Conservation (phyloP, 2,329 filamentous ascomycete species). For the Torrubiella hemipterigena region DNA sequence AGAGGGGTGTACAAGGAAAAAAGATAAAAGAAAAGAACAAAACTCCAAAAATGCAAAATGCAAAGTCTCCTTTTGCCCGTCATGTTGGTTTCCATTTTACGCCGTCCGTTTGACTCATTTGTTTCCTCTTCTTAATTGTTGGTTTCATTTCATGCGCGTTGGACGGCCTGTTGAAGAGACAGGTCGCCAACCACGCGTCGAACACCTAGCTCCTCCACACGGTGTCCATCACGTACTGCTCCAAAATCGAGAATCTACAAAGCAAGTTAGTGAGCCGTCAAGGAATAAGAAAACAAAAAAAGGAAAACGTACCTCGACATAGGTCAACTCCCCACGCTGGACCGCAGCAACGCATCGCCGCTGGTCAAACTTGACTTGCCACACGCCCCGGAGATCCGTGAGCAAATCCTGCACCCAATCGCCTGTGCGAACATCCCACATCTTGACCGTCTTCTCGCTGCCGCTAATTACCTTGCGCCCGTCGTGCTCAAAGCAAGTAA, state of each 20-base stretch:
- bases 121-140: conserved; percentile 32
- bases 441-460: conserved; percentile 90
- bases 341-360: conserved; percentile 92
- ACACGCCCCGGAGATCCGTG: conserved; percentile 90
- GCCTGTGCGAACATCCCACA: conserved; percentile 93
- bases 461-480: conserved; percentile 93
- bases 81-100: conserved; percentile 1
- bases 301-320: conserved; percentile 70
- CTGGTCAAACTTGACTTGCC: conserved; percentile 98
- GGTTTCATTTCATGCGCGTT: conserved; percentile 43
- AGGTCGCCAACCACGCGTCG: too few species aligned
- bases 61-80: background rate
- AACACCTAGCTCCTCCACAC: conserved; percentile 63
- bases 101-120: background rate
- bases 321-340: conserved; percentile 83
- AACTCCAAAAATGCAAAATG: too few species aligned
- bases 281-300: background rate
- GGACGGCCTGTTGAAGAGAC: too few species aligned
- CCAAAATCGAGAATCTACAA: conserved; percentile 90
- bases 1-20: too few species aligned
- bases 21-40: too few species aligned
- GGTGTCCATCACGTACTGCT: conserved; percentile 76
- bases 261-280: conserved; percentile 17
- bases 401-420: conserved; percentile 88
- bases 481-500: conserved; percentile 98